phyloP scores from a whole-genome alignment of 805 yeast species.

The Metschnikowia proteae region DNA sequence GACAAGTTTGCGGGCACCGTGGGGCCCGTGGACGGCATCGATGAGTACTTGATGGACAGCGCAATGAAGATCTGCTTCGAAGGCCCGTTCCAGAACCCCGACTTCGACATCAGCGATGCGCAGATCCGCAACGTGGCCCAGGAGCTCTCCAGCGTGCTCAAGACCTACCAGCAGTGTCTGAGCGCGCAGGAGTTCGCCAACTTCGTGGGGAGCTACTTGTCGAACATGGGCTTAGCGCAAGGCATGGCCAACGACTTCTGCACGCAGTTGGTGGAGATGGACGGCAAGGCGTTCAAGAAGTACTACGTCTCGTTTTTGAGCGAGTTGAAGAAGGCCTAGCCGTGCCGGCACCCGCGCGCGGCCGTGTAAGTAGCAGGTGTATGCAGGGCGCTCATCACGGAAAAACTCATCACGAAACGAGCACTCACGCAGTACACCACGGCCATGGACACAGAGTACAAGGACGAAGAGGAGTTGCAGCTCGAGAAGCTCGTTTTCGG shows the following conservation, averaged over 20 bases:
- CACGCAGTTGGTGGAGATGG: conserved; percentile 50
- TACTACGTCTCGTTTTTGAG: conserved; percentile 50
- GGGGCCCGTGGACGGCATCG: conserved; percentile 62
- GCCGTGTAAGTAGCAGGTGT: too few species aligned
- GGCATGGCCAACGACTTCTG: conserved; percentile 61
- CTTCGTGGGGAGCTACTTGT: conserved; percentile 51
- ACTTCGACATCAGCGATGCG: conserved; percentile 71
- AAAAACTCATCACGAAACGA: neutral
- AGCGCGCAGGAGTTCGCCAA: conserved; percentile 44
- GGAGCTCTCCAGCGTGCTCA: conserved; percentile 70
- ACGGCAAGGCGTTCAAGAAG: conserved; percentile 65
- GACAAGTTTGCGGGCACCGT: conserved; percentile 50
- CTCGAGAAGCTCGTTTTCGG: conserved; percentile 89
- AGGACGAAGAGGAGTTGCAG: conserved; percentile 77
- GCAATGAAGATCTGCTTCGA: conserved; percentile 68
- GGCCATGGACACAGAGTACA: conserved; percentile 35
- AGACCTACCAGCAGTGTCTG: conserved; percentile 39
- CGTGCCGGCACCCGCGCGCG: too few species aligned
- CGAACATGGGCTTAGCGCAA: conserved; percentile 53
- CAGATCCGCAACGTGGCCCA: conserved; percentile 69
- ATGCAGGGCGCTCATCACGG: neutral
- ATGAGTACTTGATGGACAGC: conserved; percentile 64
- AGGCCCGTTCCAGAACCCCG: conserved; percentile 68
- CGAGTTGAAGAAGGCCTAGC: conserved; percentile 26
- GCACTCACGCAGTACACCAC: neutral